Evolutionary conservation across 2,329 filamentous ascomycete genomes (phyloP), one percentile per base, ranked within the genome.

Genomic region (Madurella mycetomatis): DNA sequence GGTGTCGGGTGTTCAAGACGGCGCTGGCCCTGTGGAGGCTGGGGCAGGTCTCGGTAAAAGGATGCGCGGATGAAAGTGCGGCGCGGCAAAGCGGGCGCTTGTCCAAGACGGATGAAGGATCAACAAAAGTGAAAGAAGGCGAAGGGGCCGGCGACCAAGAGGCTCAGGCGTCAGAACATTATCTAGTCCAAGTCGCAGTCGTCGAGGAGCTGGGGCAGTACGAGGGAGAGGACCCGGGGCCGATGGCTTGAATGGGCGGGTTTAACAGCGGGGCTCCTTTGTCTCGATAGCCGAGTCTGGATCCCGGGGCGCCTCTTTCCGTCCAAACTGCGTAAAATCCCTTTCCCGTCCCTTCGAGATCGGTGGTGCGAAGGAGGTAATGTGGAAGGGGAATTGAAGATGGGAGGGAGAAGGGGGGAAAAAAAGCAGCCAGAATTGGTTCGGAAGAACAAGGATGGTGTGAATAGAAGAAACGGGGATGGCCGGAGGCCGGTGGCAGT

Each of bases 141-240:
- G 34, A 55, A 47, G 41, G 19, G 42, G 53, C 49, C 55, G 50
- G 59, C 42, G 51, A 58, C 55, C 57, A 50, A 53, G 41, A 45
- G 53, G 51, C 51, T 51, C 37, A 43, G 49, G 47, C 39, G 61
- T 64, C 56, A 64, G 57, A 47, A 60, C 61, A 63, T 63, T 43
- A 51, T 47, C 57, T 32, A 17, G 47, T 54, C 39, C 34, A 37
- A 37, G 42, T 60, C 56, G 34, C 12, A 1, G 49, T 44, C 16
- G 17, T 37, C 16, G 17, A 46, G 31, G 17, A 34, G 43, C 17
- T 11, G 15, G 17, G 42, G 50, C 13, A 18, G 30, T 40, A 46
- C 49, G 9, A 41, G 53, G 7, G 45, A 49, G 31, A 31, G 18
- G n/a, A 41, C 12, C 32, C 18, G 12, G 34, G 11, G 18, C 9